Base-by-base conservation (phyloP, 352 stramenopile species). In the Elongisporangium undulatum region DNA sequence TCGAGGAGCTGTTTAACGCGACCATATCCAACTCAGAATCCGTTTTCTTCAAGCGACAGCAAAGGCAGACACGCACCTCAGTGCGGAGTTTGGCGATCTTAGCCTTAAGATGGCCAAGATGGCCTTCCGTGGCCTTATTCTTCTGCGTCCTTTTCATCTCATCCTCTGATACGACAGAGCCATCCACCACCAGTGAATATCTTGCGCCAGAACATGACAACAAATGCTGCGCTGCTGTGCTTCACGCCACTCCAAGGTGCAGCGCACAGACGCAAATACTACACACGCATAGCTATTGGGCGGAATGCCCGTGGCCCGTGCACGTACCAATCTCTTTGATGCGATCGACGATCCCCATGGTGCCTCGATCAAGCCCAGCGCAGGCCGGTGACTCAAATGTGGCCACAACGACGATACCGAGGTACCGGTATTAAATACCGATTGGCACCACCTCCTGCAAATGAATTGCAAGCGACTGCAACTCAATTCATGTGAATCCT, bases 81-180 rank as follows among this genome's bases (percentile, higher is more conserved):
- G 92, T 97, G 52, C 97, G 95, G 29, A 99, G 75, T 77, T 99
- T 99, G 38, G 97, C 97, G 34, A 99, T 81, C 80, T 99, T 99
- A 38, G 98, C 98, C 75, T 99, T 99, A 26, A 99, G 75, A 50
- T 88, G 83, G 9, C 96, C 95, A 24, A 98, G 79, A 68, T 96
- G 89, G 6, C 75, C 71, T 65, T 95, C 89, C 5, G 87, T 97
- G 50, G 94, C 95, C 79, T 99, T 99, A 73, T 99, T 99, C 71
- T 99, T 99, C 79, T 99, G 96, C 53, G 97, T 99, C 68, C 95
- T 82, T 65, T 94, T 95, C 85, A 99, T 98, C 75, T 98, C 92
- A 92, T 95, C 82, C 85, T 97, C 87, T 97, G 65, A 34, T 57
- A 34, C 24, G 26, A 56, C 13, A 34, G 20, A 59, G 16, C 23